Evolutionary conservation across 805 yeast genomes (phyloP).

Genomic region (Sugiyamaella americana): DNA sequence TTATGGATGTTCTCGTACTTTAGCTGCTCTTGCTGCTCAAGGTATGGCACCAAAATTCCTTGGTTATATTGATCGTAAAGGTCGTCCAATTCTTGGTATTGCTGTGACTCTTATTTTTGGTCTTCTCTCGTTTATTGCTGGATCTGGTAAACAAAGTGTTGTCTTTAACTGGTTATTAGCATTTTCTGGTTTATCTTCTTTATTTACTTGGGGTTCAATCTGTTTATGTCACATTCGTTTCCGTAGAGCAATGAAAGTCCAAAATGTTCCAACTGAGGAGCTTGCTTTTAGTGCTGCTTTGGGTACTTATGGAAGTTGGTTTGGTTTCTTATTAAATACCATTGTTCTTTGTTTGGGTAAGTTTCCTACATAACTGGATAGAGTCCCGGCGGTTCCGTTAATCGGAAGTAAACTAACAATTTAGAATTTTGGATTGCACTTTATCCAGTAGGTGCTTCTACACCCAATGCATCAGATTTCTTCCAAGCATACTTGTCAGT

Average conservation of each 20-base stretch:
- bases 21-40: constrained; percentile 56
- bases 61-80: constrained; percentile 57
- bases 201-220: constrained; percentile 60
- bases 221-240: constrained; percentile 55
- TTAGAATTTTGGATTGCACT: constrained; percentile 74
- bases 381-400: too few species aligned
- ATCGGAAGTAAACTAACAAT: too few species aligned
- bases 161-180: constrained; percentile 64
- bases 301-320: constrained; percentile 57
- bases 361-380: too few species aligned
- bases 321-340: constrained; percentile 51
- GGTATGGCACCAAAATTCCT: constrained; percentile 56
- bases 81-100: constrained; percentile 61
- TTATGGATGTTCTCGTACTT: constrained; percentile 61
- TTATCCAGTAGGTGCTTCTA: constrained; percentile 56
- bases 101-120: constrained; percentile 49
- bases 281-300: constrained; percentile 54
- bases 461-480: constrained; percentile 41
- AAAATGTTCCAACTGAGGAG: constrained; percentile 58
- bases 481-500: constrained; percentile 61
- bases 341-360: constrained; percentile 53
- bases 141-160: constrained; percentile 44
- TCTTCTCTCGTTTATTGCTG: constrained; percentile 50
- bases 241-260: constrained; percentile 54
- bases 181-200: constrained; percentile 54